phyloP scores from a whole-genome alignment of 345 rosid species.

The Eucalyptus erythrocorys region DNA sequence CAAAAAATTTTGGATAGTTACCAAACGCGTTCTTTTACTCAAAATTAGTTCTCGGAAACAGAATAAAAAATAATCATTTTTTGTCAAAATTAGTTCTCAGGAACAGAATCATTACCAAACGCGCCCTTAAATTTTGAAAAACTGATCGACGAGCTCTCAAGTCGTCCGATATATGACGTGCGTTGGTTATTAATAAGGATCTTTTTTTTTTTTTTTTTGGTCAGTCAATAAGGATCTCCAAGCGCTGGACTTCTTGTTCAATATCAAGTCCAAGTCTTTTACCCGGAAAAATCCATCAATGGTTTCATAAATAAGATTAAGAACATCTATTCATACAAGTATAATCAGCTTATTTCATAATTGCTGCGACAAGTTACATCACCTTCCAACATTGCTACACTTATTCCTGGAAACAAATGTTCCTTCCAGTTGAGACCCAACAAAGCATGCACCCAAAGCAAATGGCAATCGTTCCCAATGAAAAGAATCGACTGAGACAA shows the following conservation, averaged over 20 bases:
- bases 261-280: neutral
- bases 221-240: neutral
- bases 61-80: no score
- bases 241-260: neutral
- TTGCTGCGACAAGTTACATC: neutral
- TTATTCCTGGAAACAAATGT: neutral
- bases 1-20: no score
- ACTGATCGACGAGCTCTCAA: neutral
- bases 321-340: neutral
- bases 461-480: neutral
- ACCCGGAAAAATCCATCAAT: neutral
- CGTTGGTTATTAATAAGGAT: neutral
- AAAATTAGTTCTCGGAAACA: no score
- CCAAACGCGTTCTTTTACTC: no score
- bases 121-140: neutral
- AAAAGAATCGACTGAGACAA: neutral
- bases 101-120: no score
- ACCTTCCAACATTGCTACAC: neutral
- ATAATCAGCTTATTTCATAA: neutral
- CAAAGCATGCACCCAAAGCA: neutral
- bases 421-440: neutral
- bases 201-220: no score
- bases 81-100: no score
- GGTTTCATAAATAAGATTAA: neutral
- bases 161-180: neutral